Evolutionary conservation across 1,139 yeast species (phyloP), one percentile per base, ranked within the genome.

Genomic region (Kodamaea alishanica): DNA sequence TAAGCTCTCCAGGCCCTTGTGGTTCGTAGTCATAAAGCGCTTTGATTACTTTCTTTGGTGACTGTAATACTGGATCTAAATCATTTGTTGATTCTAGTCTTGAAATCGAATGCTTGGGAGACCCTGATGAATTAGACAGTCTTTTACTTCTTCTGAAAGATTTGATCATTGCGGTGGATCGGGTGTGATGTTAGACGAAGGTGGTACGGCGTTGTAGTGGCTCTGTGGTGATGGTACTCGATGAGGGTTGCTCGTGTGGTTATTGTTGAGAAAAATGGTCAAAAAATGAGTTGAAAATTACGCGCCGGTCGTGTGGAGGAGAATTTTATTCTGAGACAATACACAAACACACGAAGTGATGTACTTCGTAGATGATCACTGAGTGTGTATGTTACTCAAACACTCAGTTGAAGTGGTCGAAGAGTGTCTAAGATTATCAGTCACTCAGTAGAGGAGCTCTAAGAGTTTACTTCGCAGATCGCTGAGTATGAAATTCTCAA

Each of bases 1-100:
- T 73, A 32, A 92, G 71, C 58, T 90, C 97, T 24, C 88, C 90
- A 1, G 89, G 82, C 8, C 87, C 84, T 51, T 83, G 92, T 1
- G 96, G 85, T 32, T 68, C 69, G 59, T 90, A 89, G 54, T 82
- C 84, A 53, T 79, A 81, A 23, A 84, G 65, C 1, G 97, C 97
- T 47, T 81, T 82, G 46, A 92, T 88, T 35, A 88, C 95, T 52
- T 84, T 83, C 50, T 82, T 81, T 3, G 96, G 96, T 9, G 78
- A 71, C 41, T 53, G 71, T 27, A 70, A 55, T 9, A 58, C 50
- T 4, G 55, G 46, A n/a, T 55, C 54, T 12, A 46, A 33, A 29
- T 47, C 45, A 9, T 29, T 23, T 6, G 41, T 43, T 5, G 66
- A 58, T 7, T 63, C 55, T 25, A 66, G 57, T 32, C 70, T 50